Evolutionary conservation across 2,329 filamentous ascomycete genomes (phyloP).

Genomic region (Gnomoniopsis smithogilvyi): DNA sequence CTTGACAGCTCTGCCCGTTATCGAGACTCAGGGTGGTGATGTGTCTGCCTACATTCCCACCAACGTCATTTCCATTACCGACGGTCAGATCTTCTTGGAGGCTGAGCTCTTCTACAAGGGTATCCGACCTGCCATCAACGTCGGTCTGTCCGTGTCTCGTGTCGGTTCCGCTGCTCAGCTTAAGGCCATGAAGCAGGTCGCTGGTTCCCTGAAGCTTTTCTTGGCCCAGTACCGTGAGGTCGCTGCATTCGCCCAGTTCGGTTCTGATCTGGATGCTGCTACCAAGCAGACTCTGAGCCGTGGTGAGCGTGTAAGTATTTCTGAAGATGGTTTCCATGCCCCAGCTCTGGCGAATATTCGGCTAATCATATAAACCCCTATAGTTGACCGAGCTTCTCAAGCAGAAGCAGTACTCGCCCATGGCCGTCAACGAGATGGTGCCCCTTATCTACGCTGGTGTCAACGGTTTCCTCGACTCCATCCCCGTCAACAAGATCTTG

Average conservation of each 20-base stretch:
- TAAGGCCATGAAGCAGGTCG: slow-evolving; percentile 99
- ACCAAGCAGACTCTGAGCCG: slow-evolving; percentile 98
- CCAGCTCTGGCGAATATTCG: slow-evolving; percentile 15
- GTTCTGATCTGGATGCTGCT: slow-evolving; percentile 97
- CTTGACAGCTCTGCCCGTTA: slow-evolving; percentile 93
- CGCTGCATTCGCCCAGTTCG: slow-evolving; percentile 98
- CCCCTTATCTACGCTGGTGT: slow-evolving; percentile 99
- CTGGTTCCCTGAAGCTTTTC: slow-evolving; percentile 99
- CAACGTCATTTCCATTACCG: slow-evolving; percentile 99
- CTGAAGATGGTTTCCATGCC: not conserved
- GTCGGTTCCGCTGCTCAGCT: slow-evolving; percentile 99
- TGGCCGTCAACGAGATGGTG: slow-evolving; percentile 99
- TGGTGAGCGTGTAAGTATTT: slow-evolving; percentile 87
- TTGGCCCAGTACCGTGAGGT: slow-evolving; percentile 99
- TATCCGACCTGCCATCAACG: slow-evolving; percentile 99
- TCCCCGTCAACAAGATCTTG: slow-evolving; percentile 89
- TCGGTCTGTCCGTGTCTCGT: slow-evolving; percentile 99
- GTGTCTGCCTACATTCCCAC: slow-evolving; percentile 99
- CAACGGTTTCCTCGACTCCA: slow-evolving; percentile 86
- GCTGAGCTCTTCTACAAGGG: slow-evolving; percentile 99
- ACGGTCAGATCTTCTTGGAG: slow-evolving; percentile 99
- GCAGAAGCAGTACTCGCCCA: slow-evolving; percentile 99
- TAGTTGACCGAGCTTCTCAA: slow-evolving; percentile 93
- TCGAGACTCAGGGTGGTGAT: slow-evolving; percentile 99
- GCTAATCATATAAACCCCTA: slow-evolving; percentile 24